phyloP scores from a whole-genome alignment of 495 filamentous ascomycete species.

The Acidomyces sp. region DNA sequence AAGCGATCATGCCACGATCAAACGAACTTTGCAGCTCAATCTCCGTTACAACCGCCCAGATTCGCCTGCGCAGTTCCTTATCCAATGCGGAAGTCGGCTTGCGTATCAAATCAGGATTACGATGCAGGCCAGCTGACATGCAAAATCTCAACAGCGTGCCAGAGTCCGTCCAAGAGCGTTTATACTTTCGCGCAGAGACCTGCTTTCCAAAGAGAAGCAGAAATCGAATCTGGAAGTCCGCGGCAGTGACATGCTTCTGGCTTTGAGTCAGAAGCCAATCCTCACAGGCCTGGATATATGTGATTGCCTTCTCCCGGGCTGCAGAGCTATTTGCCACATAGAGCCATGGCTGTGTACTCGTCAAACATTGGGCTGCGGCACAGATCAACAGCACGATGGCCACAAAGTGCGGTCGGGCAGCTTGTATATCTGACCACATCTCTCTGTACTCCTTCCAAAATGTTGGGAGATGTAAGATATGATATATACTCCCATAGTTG shows the following conservation, averaged over 20 bases:
- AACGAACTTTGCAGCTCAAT: slow-evolving; percentile 20
- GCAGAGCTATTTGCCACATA: slow-evolving; percentile 15
- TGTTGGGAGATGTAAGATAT: slow-evolving; percentile 18
- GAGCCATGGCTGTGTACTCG: slow-evolving; percentile 5
- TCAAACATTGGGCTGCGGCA: slow-evolving; percentile 14
- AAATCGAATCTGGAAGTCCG: slow-evolving; percentile 20
- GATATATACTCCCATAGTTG: slow-evolving; percentile 18
- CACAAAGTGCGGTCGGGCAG: slow-evolving; percentile 6
- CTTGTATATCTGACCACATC: slow-evolving; percentile 5
- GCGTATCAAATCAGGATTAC: slow-evolving; percentile 16
- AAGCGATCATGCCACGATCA: slow-evolving; percentile 18
- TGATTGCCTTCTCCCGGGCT: slow-evolving; percentile 12
- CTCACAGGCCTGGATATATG: slow-evolving; percentile 13
- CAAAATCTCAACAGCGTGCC: slow-evolving; percentile 18
- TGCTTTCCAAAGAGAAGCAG: slow-evolving; percentile 8
- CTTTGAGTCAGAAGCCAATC: slow-evolving; percentile 18
- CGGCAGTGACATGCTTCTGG: slow-evolving; percentile 20
- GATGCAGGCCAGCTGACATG: slow-evolving; percentile 22
- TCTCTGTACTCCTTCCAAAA: slow-evolving; percentile 18
- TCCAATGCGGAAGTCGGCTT: slow-evolving; percentile 17
- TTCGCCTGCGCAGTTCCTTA: slow-evolving; percentile 19
- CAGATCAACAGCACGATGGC: slow-evolving; percentile 14
- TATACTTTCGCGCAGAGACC: slow-evolving; percentile 14
- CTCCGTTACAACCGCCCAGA: slow-evolving; percentile 19
- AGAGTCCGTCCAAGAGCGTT: slow-evolving; percentile 18